Evolutionary conservation across 495 filamentous ascomycete genomes (phyloP).

Genomic region (Talaromyces trachyspermus): DNA sequence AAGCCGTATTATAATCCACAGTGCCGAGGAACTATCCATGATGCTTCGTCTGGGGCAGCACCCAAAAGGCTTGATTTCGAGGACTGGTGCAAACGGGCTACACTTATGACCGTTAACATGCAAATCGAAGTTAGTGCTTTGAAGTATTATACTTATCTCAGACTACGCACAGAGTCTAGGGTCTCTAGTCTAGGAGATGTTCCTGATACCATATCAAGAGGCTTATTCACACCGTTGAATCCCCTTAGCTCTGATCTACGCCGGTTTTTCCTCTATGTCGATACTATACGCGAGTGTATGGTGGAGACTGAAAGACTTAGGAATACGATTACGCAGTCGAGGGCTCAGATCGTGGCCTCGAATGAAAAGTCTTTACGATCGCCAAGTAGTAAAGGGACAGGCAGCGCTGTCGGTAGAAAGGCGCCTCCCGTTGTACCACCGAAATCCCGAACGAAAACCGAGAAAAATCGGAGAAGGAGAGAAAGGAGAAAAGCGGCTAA

Average conservation of each 20-base stretch:
- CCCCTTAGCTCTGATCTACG: slow-evolving; percentile 17
- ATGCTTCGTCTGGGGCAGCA: background rate
- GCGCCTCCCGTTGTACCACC: no score
- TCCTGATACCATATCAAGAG: slow-evolving; percentile 13
- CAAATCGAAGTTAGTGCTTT: background rate
- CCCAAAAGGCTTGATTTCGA: background rate
- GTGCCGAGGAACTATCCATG: background rate
- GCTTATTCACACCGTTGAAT: slow-evolving; percentile 12
- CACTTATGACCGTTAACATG: background rate
- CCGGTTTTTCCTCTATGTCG: slow-evolving; percentile 11
- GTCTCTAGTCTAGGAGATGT: slow-evolving; percentile 12
- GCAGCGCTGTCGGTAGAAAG: no score
- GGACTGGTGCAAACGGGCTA: background rate
- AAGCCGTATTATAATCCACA: background rate
- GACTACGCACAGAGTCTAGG: slow-evolving; percentile 16
- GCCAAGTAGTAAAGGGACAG: no score
- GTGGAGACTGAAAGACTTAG: no score
- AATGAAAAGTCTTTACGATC: no score
- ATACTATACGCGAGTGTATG: background rate
- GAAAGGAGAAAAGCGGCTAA: no score
- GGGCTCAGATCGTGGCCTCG: no score
- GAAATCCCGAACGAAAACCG: no score
- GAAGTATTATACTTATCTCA: slow-evolving; percentile 19
- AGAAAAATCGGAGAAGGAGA: no score
- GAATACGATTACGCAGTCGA: no score